phyloP scores from a whole-genome alignment of 192 early-diverging fungal genomes.

The Ramicandelaber brevisporus region DNA sequence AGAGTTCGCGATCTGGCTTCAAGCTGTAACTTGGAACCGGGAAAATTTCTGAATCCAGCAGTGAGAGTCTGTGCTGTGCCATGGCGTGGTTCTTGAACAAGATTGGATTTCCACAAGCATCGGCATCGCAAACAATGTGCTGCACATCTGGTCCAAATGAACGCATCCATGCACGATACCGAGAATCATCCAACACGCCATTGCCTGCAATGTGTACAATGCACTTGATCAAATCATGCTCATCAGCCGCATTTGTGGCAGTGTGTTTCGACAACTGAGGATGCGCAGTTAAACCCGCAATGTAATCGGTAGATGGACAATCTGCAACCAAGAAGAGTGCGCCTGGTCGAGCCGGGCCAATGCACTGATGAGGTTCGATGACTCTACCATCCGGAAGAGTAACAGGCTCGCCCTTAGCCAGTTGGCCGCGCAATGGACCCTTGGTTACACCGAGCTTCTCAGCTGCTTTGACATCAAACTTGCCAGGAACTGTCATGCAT shows the following conservation, averaged over 20 bases:
- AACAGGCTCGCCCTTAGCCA: constrained; percentile 32
- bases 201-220: constrained; percentile 45
- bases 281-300: constrained; percentile 15
- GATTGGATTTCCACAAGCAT: constrained; percentile 31
- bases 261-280: constrained; percentile 17
- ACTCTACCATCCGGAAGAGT: constrained; percentile 26
- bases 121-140: constrained; percentile 47
- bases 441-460: constrained; percentile 33
- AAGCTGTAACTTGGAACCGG: too few species aligned
- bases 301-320: constrained; percentile 27
- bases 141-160: constrained; percentile 39
- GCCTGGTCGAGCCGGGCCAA: constrained; percentile 26
- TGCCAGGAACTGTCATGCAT: constrained; percentile 46
- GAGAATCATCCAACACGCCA: constrained; percentile 26
- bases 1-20: too few species aligned
- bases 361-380: constrained; percentile 46
- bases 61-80: constrained; percentile 35
- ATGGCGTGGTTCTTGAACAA: constrained; percentile 35
- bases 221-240: constrained; percentile 10
- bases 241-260: not conserved
- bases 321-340: constrained; percentile 41
- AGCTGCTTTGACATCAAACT: constrained; percentile 48
- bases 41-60: constrained; percentile 34
- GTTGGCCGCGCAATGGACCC: constrained; percentile 28
- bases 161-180: constrained; percentile 50